Percentiles rank a stretch among this genome's conserved stretches.
Evolutionary conservation across 768 basidiomycete genomes (phyloP).

Genomic region (Suillus placidus): DNA sequence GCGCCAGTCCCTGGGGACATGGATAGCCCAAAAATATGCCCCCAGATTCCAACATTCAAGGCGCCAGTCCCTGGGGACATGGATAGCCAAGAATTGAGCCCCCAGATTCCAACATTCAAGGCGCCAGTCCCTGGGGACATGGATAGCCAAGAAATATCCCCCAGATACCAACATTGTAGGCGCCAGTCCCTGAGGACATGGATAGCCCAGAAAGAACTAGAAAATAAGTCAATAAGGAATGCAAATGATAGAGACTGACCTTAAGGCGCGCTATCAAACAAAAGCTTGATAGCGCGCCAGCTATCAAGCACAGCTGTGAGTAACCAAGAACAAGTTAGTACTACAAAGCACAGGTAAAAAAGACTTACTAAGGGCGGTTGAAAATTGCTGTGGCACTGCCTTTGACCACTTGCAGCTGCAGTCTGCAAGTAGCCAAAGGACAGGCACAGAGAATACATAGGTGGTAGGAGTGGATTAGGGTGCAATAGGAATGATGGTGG

Average conservation of each 20-base stretch:
- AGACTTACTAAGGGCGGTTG: background rate
- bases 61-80: too few relatives aligned
- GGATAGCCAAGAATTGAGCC: too few relatives aligned
- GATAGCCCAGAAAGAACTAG: background rate
- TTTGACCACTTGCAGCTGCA: conserved; percentile 3
- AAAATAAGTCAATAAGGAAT: background rate
- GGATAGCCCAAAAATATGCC: too few relatives aligned
- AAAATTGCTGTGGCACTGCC: background rate
- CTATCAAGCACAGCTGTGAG: background rate
- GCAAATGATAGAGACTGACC: background rate
- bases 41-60: too few relatives aligned
- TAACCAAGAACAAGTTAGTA: too few relatives aligned
- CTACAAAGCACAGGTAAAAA: too few relatives aligned
- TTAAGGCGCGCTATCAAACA: background rate
- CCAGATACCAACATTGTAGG: background rate
- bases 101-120: background rate
- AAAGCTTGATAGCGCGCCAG: too few relatives aligned
- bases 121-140: background rate
- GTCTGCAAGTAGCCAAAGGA: background rate
- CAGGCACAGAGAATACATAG: too few relatives aligned
- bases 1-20: too few relatives aligned
- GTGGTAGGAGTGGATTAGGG: too few relatives aligned
- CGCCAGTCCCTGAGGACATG: background rate
- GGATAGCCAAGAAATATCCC: background rate
- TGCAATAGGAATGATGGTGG: too few relatives aligned